A percentile compares a stretch with the other conserved stretches of the same genome.
Evolutionary conservation across 1,284 basidiomycete species (phyloP).

Genomic region (Agaricales sp.): DNA sequence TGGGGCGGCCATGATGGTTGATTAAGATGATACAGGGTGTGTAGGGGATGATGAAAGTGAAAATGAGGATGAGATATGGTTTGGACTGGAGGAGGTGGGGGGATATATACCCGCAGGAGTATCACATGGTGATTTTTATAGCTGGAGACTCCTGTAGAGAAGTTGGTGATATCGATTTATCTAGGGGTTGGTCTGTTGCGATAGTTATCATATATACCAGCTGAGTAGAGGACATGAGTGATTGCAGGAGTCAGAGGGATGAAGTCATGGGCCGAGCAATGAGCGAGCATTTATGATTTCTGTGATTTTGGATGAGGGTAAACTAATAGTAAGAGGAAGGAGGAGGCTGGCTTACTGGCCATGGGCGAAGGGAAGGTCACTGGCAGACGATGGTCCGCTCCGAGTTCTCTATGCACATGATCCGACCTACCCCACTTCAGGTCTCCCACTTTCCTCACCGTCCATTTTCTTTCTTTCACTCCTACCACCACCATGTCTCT

Average conservation of each 20-base stretch:
- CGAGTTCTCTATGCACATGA: too few relatives aligned
- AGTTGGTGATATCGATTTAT: neutral
- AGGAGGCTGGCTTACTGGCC: too few relatives aligned
- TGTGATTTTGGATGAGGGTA: too few relatives aligned
- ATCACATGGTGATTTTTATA: neutral
- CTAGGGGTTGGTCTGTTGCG: neutral
- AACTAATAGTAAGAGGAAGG: too few relatives aligned
- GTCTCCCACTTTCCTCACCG: neutral
- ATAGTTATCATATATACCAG: neutral
- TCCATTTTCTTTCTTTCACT: constrained; percentile 8
- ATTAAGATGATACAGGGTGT: neutral
- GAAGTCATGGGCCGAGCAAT: too few relatives aligned
- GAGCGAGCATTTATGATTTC: too few relatives aligned
- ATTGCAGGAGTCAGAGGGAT: too few relatives aligned
- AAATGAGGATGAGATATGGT: neutral
- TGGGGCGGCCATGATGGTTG: neutral
- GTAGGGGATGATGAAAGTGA: neutral
- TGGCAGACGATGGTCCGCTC: too few relatives aligned
- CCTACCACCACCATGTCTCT: constrained; percentile 22
- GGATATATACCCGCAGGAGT: neutral
- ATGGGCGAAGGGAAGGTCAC: too few relatives aligned
- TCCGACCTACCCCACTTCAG: neutral
- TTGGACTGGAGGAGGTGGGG: neutral
- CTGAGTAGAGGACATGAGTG: too few relatives aligned
- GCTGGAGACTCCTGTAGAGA: neutral